Evolutionary conservation across 768 basidiomycete species (phyloP).

Genomic region (Psilocybe cubensis): DNA sequence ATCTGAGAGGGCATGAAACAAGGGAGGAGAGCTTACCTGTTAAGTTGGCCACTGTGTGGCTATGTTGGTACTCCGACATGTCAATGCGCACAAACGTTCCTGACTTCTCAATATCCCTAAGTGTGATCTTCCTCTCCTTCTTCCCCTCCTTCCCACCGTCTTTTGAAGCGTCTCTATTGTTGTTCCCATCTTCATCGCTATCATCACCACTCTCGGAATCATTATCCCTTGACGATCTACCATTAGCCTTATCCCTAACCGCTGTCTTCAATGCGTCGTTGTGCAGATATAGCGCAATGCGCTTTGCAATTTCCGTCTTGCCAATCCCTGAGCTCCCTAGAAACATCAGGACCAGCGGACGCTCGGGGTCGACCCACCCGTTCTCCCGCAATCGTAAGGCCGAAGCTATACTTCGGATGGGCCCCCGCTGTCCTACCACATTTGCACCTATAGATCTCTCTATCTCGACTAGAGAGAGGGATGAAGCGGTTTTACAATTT

Average conservation of each 20-base stretch:
- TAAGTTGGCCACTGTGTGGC: conserved; percentile 1
- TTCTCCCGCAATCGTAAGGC: conserved; percentile 5
- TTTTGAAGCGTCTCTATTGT: neutral
- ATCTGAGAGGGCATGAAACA: too few species aligned
- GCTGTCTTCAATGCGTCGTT: too few species aligned
- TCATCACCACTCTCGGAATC: too few species aligned
- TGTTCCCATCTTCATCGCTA: too few species aligned
- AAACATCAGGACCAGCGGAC: conserved; percentile 11
- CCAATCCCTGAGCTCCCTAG: conserved; percentile 8
- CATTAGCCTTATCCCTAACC: too few species aligned
- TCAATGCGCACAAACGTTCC: conserved; percentile 6
- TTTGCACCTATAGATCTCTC: neutral
- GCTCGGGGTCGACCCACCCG: conserved; percentile 10
- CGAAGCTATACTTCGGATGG: conserved; percentile 6
- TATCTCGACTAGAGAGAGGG: neutral
- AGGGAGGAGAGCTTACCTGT: neutral
- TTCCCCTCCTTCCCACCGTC: too few species aligned
- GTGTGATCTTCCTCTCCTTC: too few species aligned
- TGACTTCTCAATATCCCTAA: conserved; percentile 1
- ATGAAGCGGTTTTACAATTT: neutral
- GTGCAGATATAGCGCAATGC: conserved; percentile 1
- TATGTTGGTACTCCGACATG: conserved; percentile 10
- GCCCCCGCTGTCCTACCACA: conserved; percentile 5
- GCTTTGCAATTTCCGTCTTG: conserved; percentile 10
- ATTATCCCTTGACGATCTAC: too few species aligned